Conservation (phyloP, 2,329 filamentous ascomycete species). For the Rutstroemia sydowiana region DNA sequence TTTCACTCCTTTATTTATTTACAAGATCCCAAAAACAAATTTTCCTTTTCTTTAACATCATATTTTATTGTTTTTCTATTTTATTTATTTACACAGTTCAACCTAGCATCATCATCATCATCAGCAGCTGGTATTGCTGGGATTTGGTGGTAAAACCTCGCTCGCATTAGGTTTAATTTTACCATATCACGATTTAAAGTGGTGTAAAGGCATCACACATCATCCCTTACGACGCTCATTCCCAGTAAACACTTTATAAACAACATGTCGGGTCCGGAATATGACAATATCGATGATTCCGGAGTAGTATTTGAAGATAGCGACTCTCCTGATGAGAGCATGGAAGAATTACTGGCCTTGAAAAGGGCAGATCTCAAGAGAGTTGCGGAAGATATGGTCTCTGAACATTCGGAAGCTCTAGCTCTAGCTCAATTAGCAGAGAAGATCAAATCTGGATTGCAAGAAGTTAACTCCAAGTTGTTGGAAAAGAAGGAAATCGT, state of each 20-base stretch:
- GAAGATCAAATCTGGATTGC: constrained; percentile 7
- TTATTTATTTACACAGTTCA: neutral
- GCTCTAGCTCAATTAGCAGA: constrained; percentile 6
- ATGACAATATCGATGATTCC: neutral
- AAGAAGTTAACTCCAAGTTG: constrained; percentile 5
- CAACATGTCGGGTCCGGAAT: neutral
- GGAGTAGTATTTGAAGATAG: neutral
- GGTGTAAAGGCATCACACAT: neutral
- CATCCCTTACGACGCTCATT: constrained; percentile 6
- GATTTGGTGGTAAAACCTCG: too few species aligned
- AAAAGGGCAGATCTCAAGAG: constrained; percentile 5
- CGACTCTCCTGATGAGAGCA: neutral
- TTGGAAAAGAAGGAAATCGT: constrained; percentile 10
- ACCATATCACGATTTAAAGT: neutral
- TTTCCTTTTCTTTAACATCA: neutral
- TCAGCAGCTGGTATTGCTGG: neutral
- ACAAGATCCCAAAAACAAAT: neutral
- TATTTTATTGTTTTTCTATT: too few species aligned
- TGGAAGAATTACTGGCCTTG: constrained; percentile 1
- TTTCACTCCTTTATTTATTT: constrained; percentile 6
- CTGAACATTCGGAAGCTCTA: constrained; percentile 6
- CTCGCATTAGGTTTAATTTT: neutral
- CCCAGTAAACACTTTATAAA: neutral
- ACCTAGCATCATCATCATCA: neutral
- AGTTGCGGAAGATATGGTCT: constrained; percentile 7